Percentiles rank a stretch among this genome's conserved stretches.
phyloP scores from a whole-genome alignment of 345 rosid genomes.

The Hypericum perforatum region DNA sequence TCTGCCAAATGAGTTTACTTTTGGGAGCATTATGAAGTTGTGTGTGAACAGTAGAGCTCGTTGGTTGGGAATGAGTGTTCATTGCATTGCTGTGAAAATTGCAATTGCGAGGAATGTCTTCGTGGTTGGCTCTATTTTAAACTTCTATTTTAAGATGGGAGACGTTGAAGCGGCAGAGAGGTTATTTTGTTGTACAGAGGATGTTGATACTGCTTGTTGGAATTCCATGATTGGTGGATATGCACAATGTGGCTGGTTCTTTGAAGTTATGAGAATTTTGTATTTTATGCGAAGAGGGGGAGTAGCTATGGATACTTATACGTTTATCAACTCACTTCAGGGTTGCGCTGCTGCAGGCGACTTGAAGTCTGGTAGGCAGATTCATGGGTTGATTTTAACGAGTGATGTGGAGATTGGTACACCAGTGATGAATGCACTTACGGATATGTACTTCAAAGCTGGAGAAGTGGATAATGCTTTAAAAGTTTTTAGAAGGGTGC shows the following conservation, averaged over 20 bases:
- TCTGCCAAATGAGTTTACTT: too few species aligned
- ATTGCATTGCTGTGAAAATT: conserved; percentile 21
- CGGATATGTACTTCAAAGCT: conserved; percentile 31
- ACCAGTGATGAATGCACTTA: conserved; percentile 25
- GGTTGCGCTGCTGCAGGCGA: conserved; percentile 20
- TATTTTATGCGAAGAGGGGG: conserved; percentile 19
- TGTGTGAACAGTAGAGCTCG: conserved; percentile 10
- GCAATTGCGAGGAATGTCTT: conserved; percentile 19
- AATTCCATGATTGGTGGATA: conserved; percentile 39
- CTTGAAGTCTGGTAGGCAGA: conserved; percentile 24
- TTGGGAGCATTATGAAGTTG: conserved; percentile 9
- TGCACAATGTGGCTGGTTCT: conserved; percentile 23
- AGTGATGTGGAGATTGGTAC: conserved; percentile 12
- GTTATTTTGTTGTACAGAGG: conserved; percentile 12
- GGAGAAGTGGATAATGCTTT: conserved; percentile 14
- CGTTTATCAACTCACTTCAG: conserved; percentile 24
- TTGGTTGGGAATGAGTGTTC: conserved; percentile 24
- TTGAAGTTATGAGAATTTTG: conserved; percentile 16
- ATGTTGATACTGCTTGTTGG: conserved; percentile 29
- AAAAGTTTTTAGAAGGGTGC: conserved; percentile 18
- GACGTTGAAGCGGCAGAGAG: conserved; percentile 28
- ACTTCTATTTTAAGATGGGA: conserved; percentile 26
- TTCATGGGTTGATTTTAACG: conserved; percentile 27
- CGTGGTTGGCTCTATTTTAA: conserved; percentile 28
- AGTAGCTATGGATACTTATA: conserved; percentile 20